Conservation (phyloP, 768 basidiomycete species). For the Royoungia palumana region DNA sequence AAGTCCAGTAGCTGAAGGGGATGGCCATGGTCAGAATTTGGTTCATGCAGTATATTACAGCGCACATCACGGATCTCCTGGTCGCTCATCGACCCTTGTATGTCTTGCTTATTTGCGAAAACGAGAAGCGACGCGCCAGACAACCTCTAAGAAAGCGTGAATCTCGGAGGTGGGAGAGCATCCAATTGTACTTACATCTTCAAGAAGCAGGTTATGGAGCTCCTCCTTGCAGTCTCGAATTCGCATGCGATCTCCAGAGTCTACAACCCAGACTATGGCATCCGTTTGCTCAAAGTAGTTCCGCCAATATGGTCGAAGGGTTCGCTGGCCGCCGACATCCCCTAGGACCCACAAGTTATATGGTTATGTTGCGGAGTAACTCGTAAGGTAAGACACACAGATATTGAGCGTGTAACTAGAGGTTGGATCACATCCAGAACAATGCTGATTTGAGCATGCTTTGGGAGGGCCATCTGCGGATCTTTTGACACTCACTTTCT, state of each 20-base stretch:
- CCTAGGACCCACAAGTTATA: slow-evolving; percentile 80
- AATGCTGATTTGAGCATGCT: slow-evolving; percentile 16
- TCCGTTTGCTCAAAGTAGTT: slow-evolving; percentile 99
- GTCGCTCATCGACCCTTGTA: slow-evolving; percentile 80
- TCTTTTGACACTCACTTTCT: slow-evolving; percentile 59
- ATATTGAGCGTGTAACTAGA: slow-evolving; percentile 43
- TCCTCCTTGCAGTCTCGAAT: slow-evolving; percentile 89
- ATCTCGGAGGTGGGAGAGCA: slow-evolving; percentile 9
- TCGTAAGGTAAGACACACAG: slow-evolving; percentile 27
- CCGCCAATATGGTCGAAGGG: slow-evolving; percentile 95
- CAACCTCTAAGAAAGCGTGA: slow-evolving; percentile 57
- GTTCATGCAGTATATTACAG: slow-evolving; percentile 9
- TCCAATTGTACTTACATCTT: slow-evolving; percentile 67
- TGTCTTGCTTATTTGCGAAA: slow-evolving; percentile 98
- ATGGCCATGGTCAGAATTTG: slow-evolving; percentile 5
- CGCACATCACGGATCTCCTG: slow-evolving; percentile 80
- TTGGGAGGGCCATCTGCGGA: slow-evolving; percentile 12
- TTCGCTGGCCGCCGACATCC: slow-evolving; percentile 98
- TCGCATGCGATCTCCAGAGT: slow-evolving; percentile 87
- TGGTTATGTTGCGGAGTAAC: slow-evolving; percentile 50
- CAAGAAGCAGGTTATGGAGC: slow-evolving; percentile 77
- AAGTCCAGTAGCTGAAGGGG: slow-evolving; percentile 73
- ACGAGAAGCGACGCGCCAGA: slow-evolving; percentile 95
- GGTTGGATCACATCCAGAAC: slow-evolving; percentile 26
- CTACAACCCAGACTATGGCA: slow-evolving; percentile 97